Percentiles rank a stretch among this genome's conserved stretches.
These are phyloP conservation scores for Chlorella vulgaris DNA, from an alignment of 139 green algal species.

Conservation along the genomic window DNA sequence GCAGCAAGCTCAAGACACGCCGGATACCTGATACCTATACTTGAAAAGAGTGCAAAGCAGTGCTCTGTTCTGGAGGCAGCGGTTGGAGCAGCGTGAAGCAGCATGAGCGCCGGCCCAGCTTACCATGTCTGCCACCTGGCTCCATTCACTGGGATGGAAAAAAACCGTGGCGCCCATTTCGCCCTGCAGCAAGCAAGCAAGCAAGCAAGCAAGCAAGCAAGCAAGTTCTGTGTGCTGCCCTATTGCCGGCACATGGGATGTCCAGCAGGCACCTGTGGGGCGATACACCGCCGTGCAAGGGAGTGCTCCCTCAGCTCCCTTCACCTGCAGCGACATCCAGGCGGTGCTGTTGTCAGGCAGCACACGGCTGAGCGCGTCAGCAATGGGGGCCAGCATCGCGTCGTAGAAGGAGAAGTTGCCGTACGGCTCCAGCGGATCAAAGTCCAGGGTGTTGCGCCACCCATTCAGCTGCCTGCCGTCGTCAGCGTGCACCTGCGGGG, in stretches of 20 bases:
- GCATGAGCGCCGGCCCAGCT: background rate
- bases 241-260: background rate
- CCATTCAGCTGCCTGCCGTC: conserved; percentile 5
- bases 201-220: background rate
- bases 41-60: too few relatives aligned
- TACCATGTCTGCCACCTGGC: conserved; percentile 3
- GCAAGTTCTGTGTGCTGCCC: background rate
- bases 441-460: conserved; percentile 32
- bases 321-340: conserved; percentile 27
- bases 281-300: too few relatives aligned
- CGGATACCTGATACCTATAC: too few relatives aligned
- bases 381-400: background rate
- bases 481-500: conserved; percentile 17
- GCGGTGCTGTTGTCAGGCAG: background rate
- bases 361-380: background rate
- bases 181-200: background rate
- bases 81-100: background rate
- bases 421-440: conserved; percentile 7
- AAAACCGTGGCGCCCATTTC: conserved; percentile 31
- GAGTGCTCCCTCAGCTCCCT: too few relatives aligned
- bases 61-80: too few relatives aligned
- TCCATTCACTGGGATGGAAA: conserved; percentile 18
- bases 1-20: too few relatives aligned
- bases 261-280: background rate
- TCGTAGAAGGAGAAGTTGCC: conserved; percentile 20